Evolutionary conservation across 495 filamentous ascomycete species (phyloP).

Genomic region (Lichina pygmaea): DNA sequence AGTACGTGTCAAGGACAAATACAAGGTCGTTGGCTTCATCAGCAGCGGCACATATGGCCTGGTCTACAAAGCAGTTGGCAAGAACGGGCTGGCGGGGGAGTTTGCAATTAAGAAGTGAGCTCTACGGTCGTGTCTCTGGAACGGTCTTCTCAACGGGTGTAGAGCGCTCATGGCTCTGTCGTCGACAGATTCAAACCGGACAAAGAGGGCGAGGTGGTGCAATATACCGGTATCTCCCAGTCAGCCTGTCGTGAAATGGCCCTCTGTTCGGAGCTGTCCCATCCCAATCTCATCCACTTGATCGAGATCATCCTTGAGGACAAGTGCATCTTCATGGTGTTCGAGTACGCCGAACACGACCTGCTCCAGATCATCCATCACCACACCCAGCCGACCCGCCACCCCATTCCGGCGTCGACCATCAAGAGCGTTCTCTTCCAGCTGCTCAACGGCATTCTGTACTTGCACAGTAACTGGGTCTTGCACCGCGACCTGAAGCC

Average conservation of each 20-base stretch:
- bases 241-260: conserved; percentile 96
- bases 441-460: conserved; percentile 76
- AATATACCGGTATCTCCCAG: conserved; percentile 94
- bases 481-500: conserved; percentile 91
- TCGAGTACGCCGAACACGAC: conserved; percentile 95
- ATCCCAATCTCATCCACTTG: conserved; percentile 72
- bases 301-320: conserved; percentile 94
- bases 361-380: conserved; percentile 95
- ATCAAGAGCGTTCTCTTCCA: conserved; percentile 88
- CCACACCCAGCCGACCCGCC: conserved; percentile 67
- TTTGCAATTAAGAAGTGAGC: conserved; percentile 84
- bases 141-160: not conserved
- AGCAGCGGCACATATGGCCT: conserved; percentile 96
- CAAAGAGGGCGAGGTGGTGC: conserved; percentile 82
- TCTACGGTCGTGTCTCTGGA: not conserved
- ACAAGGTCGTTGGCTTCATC: conserved; percentile 94
- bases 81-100: conserved; percentile 45
- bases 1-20: conserved; percentile 67
- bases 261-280: conserved; percentile 77
- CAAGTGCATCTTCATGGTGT: conserved; percentile 99
- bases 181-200: conserved; percentile 77
- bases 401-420: conserved; percentile 64
- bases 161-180: not conserved
- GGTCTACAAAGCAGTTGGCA: conserved; percentile 81
- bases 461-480: conserved; percentile 93